These are phyloP conservation scores for Tylopilus vinaceipallidus DNA, from an alignment of 768 basidiomycete species.

Conservation along the genomic window DNA sequence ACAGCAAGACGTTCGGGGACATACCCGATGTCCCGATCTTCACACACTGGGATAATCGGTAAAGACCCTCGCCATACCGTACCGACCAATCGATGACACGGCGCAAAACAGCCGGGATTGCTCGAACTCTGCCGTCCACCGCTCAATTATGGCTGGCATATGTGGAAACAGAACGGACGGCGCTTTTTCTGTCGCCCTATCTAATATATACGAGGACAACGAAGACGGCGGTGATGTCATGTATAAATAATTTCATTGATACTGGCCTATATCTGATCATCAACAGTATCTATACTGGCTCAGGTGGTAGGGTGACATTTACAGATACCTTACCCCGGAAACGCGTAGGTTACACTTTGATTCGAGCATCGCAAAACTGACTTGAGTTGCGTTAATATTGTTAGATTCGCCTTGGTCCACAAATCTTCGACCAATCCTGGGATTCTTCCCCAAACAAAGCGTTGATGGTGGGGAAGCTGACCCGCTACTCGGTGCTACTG, in stretches of 20 bases:
- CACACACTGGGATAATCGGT: constrained; percentile 20
- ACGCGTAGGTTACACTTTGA: constrained; percentile 17
- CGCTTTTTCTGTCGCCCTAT: constrained; percentile 19
- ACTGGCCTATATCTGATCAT: not conserved
- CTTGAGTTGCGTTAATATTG: not conserved
- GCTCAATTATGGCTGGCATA: constrained; percentile 16
- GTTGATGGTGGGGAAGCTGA: constrained; percentile 15
- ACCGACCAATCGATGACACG: not conserved
- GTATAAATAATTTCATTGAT: constrained; percentile 12
- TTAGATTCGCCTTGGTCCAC: constrained; percentile 23
- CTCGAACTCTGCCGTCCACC: constrained; percentile 18
- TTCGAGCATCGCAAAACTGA: not conserved
- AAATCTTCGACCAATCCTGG: constrained; percentile 25
- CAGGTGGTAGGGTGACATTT: constrained; percentile 20
- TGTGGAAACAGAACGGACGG: constrained; percentile 13
- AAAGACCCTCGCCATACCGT: not conserved
- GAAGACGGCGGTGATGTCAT: constrained; percentile 26
- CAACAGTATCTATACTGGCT: constrained; percentile 28
- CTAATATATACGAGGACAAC: constrained; percentile 22
- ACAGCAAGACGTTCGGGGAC: constrained; percentile 23
- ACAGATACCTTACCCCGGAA: constrained; percentile 10
- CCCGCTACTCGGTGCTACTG: not conserved
- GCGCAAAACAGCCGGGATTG: constrained; percentile 6
- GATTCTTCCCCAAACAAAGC: constrained; percentile 7
- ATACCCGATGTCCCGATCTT: constrained; percentile 27